Conservation (phyloP, 2,329 filamentous ascomycete species). For the Epichloe coenophiala region DNA sequence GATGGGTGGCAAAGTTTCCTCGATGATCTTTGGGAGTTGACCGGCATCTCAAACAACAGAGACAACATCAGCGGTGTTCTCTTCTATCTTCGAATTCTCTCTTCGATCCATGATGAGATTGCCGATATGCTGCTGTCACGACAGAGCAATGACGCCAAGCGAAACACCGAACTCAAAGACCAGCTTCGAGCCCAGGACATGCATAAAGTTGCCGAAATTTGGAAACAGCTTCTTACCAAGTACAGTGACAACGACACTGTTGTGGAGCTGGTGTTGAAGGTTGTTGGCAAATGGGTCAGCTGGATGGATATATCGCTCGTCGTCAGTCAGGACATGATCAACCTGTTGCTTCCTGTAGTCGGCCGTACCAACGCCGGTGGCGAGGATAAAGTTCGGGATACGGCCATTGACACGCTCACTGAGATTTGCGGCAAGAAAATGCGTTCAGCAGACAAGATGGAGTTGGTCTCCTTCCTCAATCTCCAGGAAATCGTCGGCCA, state of each 20-base stretch:
- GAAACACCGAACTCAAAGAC: conserved; percentile 85
- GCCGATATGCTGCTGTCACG: conserved; percentile 80
- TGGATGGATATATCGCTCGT: conserved; percentile 96
- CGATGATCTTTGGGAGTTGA: conserved; percentile 74
- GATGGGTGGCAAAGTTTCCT: conserved; percentile 82
- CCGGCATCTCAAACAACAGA: conserved; percentile 46
- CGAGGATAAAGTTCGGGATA: conserved; percentile 73
- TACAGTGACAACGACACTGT: conserved; percentile 62
- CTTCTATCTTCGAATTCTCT: conserved; percentile 78
- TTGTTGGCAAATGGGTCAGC: conserved; percentile 94
- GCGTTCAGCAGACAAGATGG: conserved; percentile 83
- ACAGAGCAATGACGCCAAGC: conserved; percentile 64
- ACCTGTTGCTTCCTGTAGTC: conserved; percentile 72
- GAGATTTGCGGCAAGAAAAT: conserved; percentile 98
- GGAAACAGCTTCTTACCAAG: conserved; percentile 76
- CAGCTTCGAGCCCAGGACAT: conserved; percentile 76
- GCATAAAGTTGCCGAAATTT: conserved; percentile 73
- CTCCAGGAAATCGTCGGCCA: conserved; percentile 74
- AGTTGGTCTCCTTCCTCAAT: conserved; percentile 85
- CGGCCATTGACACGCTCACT: conserved; percentile 86
- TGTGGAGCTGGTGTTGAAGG: conserved; percentile 76
- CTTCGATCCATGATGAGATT: conserved; percentile 92
- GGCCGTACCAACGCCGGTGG: conserved; percentile 53
- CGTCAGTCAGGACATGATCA: conserved; percentile 79
- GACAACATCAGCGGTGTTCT: conserved; percentile 66